These are phyloP conservation scores for Bothriochloa decipiens DNA, from an alignment of 176 grass and related monocot species.

Conservation along the genomic window DNA sequence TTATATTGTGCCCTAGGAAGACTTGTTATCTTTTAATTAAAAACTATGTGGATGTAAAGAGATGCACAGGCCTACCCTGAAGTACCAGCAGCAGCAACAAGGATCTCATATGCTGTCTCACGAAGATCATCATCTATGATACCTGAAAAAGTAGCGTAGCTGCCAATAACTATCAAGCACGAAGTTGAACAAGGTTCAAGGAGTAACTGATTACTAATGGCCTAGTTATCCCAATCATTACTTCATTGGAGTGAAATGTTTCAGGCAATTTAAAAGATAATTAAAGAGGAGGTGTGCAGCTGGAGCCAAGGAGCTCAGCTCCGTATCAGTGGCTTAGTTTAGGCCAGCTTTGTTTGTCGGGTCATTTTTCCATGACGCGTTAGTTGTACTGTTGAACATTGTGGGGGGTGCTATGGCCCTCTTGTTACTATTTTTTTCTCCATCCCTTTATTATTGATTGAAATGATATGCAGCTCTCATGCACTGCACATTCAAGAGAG, in stretches of 20 bases:
- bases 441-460: neutral
- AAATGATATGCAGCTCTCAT: neutral
- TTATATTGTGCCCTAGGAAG: slow-evolving; percentile 36
- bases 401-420: neutral
- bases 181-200: slow-evolving; percentile 19
- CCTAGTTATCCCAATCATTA: slow-evolving; percentile 11
- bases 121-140: slow-evolving; percentile 93
- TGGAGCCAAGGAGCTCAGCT: neutral
- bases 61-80: slow-evolving; percentile 65
- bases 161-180: slow-evolving; percentile 38
- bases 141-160: slow-evolving; percentile 68
- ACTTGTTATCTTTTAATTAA: neutral
- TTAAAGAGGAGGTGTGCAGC: neutral
- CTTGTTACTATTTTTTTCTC: neutral
- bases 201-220: neutral
- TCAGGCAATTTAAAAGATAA: slow-evolving; percentile 1
- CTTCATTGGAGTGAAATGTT: neutral
- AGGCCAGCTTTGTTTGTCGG: neutral
- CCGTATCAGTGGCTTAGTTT: neutral
- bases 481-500: slow-evolving; percentile 1
- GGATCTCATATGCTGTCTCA: slow-evolving; percentile 98
- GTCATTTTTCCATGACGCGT: neutral
- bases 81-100: slow-evolving; percentile 92
- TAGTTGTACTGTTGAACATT: neutral
- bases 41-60: slow-evolving; percentile 10